A percentile compares a stretch with the other conserved stretches of the same genome.
Evolutionary conservation across 2,329 filamentous ascomycete genomes (phyloP).

Genomic region (Graphilbum ipis-grandicollis): DNA sequence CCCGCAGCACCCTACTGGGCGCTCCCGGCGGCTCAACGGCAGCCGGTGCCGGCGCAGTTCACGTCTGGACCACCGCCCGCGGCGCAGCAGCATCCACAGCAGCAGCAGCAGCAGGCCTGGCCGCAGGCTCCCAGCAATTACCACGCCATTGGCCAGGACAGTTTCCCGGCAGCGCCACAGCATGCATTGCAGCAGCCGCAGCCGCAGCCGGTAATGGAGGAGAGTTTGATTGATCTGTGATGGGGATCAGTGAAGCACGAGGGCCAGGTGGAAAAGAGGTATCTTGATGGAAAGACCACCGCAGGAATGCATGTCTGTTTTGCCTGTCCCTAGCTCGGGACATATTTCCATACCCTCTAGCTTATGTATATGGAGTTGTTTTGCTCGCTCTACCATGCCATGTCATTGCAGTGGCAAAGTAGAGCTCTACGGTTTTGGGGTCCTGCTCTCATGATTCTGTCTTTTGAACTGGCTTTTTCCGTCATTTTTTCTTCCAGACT

Average conservation of each 20-base stretch:
- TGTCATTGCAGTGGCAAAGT: too few species aligned
- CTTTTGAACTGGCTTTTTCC: too few species aligned
- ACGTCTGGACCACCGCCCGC: slow-evolving; percentile 18
- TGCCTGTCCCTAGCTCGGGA: too few species aligned
- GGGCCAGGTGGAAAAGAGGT: too few species aligned
- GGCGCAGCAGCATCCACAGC: slow-evolving; percentile 3
- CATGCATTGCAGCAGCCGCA: slow-evolving; percentile 40
- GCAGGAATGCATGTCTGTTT: too few species aligned
- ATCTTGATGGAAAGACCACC: too few species aligned
- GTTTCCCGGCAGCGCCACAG: slow-evolving; percentile 49
- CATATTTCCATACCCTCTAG: too few species aligned
- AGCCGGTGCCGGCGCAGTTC: slow-evolving; percentile 16
- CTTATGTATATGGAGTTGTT: not conserved
- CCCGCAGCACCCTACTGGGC: slow-evolving; percentile 28
- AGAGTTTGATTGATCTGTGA: slow-evolving; percentile 59
- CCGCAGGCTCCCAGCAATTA: slow-evolving; percentile 21
- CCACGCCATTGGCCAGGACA: slow-evolving; percentile 35
- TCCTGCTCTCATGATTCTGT: too few species aligned
- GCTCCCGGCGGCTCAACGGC: slow-evolving; percentile 22
- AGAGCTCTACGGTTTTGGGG: too few species aligned
- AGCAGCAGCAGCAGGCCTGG: slow-evolving; percentile 14
- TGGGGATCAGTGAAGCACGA: too few species aligned
- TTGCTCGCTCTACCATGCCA: not conserved
- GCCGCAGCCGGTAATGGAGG: slow-evolving; percentile 45
- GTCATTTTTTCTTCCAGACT: too few species aligned